A percentile compares a stretch with the other conserved stretches of the same genome.
phyloP scores from a whole-genome alignment of 2,329 filamentous ascomycete species.

The Aureobasidium sp. region DNA sequence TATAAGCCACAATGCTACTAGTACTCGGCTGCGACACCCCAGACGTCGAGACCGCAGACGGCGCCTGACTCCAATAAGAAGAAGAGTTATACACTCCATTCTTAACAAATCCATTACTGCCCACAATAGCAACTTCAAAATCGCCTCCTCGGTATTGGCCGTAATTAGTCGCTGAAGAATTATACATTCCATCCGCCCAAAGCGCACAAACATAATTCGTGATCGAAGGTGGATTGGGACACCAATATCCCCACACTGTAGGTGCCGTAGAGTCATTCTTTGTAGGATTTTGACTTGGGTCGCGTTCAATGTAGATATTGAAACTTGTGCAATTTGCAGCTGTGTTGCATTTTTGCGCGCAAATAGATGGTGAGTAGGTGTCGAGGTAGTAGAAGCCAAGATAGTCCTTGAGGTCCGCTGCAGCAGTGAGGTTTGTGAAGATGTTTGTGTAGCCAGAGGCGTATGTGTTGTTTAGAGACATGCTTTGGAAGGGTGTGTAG shows the following conservation, averaged over 20 bases:
- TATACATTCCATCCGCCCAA: conserved; percentile 12
- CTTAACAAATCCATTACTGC: conserved; percentile 19
- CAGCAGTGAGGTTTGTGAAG: conserved; percentile 12
- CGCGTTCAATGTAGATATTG: conserved; percentile 20
- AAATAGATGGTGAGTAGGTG: conserved; percentile 15
- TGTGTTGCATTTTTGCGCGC: conserved; percentile 17
- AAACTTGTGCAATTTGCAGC: conserved; percentile 16
- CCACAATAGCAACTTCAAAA: conserved; percentile 24
- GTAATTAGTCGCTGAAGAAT: conserved; percentile 22
- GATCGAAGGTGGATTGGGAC: conserved; percentile 12
- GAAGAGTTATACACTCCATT: not conserved
- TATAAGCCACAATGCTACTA: not conserved
- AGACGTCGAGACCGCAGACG: conserved; percentile 19
- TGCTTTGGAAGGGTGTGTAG: conserved; percentile 21
- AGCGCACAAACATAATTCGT: conserved; percentile 14
- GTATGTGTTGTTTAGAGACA: conserved; percentile 17
- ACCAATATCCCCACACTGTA: conserved; percentile 20
- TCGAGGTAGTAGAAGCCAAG: conserved; percentile 15
- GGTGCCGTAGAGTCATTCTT: conserved; percentile 20
- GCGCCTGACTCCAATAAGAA: not conserved
- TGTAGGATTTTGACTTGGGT: conserved; percentile 17
- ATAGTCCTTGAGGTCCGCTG: conserved; percentile 16
- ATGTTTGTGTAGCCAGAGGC: conserved; percentile 15
- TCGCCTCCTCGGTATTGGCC: conserved; percentile 21
- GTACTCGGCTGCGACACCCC: conserved; percentile 20